These are phyloP conservation scores for Apophysomyces variabilis DNA, from an alignment of 371 early-diverging fungal genomes.

Conservation along the genomic window DNA sequence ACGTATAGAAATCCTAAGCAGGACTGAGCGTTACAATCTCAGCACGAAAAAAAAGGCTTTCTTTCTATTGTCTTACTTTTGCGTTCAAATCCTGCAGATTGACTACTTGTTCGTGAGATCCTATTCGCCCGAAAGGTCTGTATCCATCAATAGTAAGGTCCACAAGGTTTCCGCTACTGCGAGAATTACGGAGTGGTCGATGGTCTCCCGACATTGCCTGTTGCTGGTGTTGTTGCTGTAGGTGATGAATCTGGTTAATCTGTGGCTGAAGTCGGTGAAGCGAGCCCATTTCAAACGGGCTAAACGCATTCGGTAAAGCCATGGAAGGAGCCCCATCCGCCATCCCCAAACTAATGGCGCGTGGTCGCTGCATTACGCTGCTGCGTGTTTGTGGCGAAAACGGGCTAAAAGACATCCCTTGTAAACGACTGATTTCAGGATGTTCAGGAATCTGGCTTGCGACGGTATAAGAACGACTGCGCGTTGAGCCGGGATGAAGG, in stretches of 20 bases:
- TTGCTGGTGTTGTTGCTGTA: constrained; percentile 19
- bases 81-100: constrained; percentile 4
- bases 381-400: constrained; percentile 13
- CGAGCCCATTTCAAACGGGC: constrained; percentile 9
- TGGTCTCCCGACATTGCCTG: constrained; percentile 13
- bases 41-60: not conserved
- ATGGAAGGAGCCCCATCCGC: constrained; percentile 18
- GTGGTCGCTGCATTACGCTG: constrained; percentile 26
- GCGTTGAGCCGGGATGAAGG: constrained; percentile 27
- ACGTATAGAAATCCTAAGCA: not conserved
- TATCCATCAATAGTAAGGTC: constrained; percentile 9
- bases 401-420: constrained; percentile 19
- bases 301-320: constrained; percentile 5
- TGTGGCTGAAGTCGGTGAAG: constrained; percentile 8
- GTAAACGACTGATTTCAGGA: constrained; percentile 17
- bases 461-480: constrained; percentile 67
- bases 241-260: constrained; percentile 8
- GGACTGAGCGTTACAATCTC: not conserved
- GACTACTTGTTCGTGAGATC: constrained; percentile 8
- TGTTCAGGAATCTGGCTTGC: constrained; percentile 23
- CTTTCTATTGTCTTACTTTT: not conserved
- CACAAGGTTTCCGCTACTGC: constrained; percentile 15
- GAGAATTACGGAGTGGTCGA: constrained; percentile 13
- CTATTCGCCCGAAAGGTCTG: constrained; percentile 1
- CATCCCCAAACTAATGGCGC: constrained; percentile 34